Base-by-base conservation (phyloP, 83 land plant species). In the Isoetes engelmannii region DNA sequence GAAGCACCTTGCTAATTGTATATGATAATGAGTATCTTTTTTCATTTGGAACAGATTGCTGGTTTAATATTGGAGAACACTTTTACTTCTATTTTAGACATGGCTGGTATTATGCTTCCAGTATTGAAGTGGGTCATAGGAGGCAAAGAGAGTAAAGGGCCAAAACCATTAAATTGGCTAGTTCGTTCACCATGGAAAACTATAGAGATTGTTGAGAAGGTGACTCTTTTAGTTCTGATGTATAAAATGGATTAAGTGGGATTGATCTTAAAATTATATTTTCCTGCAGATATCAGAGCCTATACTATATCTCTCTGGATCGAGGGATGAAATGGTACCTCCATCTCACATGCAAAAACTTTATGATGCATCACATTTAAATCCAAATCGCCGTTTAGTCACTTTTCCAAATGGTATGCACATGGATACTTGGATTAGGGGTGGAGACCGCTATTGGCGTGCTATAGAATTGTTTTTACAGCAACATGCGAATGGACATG, bases 151-250 rank as follows among this genome's bases (percentile, higher is more conserved):
- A 74, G 83, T 57, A 83, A 80, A 64, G 89, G 96, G 65, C 85
- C 73, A 28, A 83, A 77, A 71, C 42, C 86, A 68, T 82, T 94
- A 53, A 94, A 94, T 71, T 86, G 75, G 73, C 62, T 88, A 66
- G 99, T 94, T 17, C 85, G 92, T 13, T 94, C 99, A 47, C 99
- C 99, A 48, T 94, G 99, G 99, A 86, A 68, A 43, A 94, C 99
- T 37, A 83, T 90, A 73, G 97, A 90, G 58, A 61, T 88, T 47
- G 71, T 93, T 62, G 84, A 83, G 54, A 41, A 90, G 88, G 98
- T 93, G 50, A 63, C 79, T 49, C 53, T 20, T 46, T 70, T 10
- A 45, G 45, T 63, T 57, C 47, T 57, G 46, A 41, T 45, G 63
- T 48, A 54, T 59, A 59, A n/a, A 1, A 64, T 64, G 41, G 20